Percentiles rank a stretch among this genome's conserved stretches.
These are phyloP conservation scores for Epichloe baconii DNA, from an alignment of 2,329 filamentous ascomycete genomes.

Conservation along the genomic window DNA sequence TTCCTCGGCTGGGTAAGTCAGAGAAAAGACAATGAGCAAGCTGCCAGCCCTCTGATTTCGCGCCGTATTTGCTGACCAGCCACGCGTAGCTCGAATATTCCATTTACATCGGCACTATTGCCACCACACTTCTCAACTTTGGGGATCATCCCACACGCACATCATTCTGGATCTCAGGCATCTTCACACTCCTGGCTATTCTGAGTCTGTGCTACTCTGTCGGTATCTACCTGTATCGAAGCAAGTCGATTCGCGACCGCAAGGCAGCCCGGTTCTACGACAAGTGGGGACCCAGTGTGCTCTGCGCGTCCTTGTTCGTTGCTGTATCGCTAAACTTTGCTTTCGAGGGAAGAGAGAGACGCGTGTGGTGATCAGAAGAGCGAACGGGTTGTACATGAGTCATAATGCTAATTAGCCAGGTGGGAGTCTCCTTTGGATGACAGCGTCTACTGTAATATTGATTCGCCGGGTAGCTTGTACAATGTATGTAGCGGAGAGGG, in stretches of 20 bases:
- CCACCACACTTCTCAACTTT: slow-evolving; percentile 74
- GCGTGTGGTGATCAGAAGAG: slow-evolving; percentile 32
- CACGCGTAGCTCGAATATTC: slow-evolving; percentile 70
- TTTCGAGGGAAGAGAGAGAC: slow-evolving; percentile 54
- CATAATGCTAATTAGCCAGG: no score
- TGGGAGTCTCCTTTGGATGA: no score
- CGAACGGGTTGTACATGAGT: no score
- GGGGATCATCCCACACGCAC: slow-evolving; percentile 41
- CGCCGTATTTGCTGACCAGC: slow-evolving; percentile 9
- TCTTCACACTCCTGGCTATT: slow-evolving; percentile 73
- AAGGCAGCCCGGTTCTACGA: slow-evolving; percentile 88
- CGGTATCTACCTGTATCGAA: slow-evolving; percentile 76
- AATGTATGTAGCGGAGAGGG: not conserved
- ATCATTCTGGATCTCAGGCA: slow-evolving; percentile 56
- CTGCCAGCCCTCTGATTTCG: not conserved
- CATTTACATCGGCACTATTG: slow-evolving; percentile 83
- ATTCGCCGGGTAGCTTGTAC: not conserved
- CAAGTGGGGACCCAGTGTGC: slow-evolving; percentile 64
- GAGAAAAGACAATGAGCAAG: no score
- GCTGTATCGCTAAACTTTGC: slow-evolving; percentile 72
- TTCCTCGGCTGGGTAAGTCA: slow-evolving; percentile 78
- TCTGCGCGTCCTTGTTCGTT: slow-evolving; percentile 60
- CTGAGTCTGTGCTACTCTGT: slow-evolving; percentile 72
- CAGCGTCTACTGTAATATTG: not conserved
- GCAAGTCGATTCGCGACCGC: slow-evolving; percentile 69